phyloP scores from a whole-genome alignment of 805 yeast genomes.

The Candida maltosa region DNA sequence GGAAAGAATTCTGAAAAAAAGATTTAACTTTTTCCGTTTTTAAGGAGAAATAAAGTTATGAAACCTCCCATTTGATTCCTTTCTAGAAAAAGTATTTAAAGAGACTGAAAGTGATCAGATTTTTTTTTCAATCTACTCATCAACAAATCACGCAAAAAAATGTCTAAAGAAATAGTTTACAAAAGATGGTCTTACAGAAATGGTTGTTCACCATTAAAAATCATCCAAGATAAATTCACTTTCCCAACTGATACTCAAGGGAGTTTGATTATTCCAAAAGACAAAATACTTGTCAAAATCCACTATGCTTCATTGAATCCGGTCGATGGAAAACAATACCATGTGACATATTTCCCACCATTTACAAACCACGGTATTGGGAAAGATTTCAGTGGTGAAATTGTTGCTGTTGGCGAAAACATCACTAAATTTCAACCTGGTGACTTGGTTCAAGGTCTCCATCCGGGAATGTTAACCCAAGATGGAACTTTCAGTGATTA shows the following conservation, averaged over 20 bases:
- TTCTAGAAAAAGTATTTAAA: too few relatives aligned
- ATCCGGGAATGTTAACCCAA: slow-evolving; percentile 13
- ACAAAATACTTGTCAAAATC: slow-evolving; percentile 27
- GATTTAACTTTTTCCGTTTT: too few relatives aligned
- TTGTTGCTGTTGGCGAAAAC: slow-evolving; percentile 26
- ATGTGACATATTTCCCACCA: background rate
- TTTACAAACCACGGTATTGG: slow-evolving; percentile 22
- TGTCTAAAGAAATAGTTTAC: too few relatives aligned
- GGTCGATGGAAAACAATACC: slow-evolving; percentile 22
- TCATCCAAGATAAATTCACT: slow-evolving; percentile 3
- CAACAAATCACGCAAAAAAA: too few relatives aligned
- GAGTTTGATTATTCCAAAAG: slow-evolving; percentile 11
- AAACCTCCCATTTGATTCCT: too few relatives aligned
- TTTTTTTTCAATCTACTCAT: too few relatives aligned
- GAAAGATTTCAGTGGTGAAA: slow-evolving; percentile 30
- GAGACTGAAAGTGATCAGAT: too few relatives aligned
- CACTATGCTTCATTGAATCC: slow-evolving; percentile 33
- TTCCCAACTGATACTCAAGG: background rate
- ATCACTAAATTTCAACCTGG: slow-evolving; percentile 20
- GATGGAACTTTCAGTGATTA: slow-evolving; percentile 49
- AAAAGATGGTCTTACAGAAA: too few relatives aligned
- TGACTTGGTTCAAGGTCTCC: slow-evolving; percentile 27
- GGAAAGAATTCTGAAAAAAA: too few relatives aligned
- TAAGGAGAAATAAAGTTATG: too few relatives aligned
- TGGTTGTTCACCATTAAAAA: too few relatives aligned